Percentiles rank a stretch among this genome's conserved stretches.
Conservation (phyloP, 306 rosid species). For the Astragalus membranaceus region DNA sequence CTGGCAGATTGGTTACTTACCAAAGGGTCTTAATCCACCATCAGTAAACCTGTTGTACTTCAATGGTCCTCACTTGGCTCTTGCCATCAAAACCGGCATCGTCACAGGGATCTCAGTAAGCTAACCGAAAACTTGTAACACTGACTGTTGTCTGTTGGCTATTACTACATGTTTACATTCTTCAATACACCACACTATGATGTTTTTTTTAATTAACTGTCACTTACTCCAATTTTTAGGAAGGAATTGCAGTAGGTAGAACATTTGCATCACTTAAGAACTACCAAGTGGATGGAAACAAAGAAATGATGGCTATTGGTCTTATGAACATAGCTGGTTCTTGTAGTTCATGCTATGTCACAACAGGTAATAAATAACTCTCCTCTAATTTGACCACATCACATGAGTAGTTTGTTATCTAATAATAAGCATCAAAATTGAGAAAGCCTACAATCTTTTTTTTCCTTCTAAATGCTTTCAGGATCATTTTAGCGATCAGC, state of each 20-base stretch:
- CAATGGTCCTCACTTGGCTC: conserved; percentile 47
- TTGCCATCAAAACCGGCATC: conserved; percentile 89
- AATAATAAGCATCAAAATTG: neutral
- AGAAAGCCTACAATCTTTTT: neutral
- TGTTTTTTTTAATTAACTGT: neutral
- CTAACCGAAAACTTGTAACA: neutral
- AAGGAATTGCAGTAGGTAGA: conserved; percentile 97
- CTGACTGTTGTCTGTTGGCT: neutral
- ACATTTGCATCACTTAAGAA: conserved; percentile 82
- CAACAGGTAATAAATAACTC: conserved; percentile 48
- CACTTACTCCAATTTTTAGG: conserved; percentile 37
- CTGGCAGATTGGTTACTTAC: conserved; percentile 65
- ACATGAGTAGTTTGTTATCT: neutral
- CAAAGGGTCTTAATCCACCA: conserved; percentile 79
- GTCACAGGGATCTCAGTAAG: conserved; percentile 85
- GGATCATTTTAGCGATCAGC: conserved; percentile 97
- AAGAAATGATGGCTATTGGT: conserved; percentile 98
- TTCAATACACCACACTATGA: neutral
- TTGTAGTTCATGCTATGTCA: conserved; percentile 83
- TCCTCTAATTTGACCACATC: neutral
- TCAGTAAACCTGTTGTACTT: conserved; percentile 75
- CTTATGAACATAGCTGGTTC: conserved; percentile 90
- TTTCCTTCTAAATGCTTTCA: conserved; percentile 8
- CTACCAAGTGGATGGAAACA: conserved; percentile 98
- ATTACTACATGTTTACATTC: neutral